These are phyloP conservation scores for Corymbia calophylla DNA, from an alignment of 441 rosid species.

Conservation along the genomic window DNA sequence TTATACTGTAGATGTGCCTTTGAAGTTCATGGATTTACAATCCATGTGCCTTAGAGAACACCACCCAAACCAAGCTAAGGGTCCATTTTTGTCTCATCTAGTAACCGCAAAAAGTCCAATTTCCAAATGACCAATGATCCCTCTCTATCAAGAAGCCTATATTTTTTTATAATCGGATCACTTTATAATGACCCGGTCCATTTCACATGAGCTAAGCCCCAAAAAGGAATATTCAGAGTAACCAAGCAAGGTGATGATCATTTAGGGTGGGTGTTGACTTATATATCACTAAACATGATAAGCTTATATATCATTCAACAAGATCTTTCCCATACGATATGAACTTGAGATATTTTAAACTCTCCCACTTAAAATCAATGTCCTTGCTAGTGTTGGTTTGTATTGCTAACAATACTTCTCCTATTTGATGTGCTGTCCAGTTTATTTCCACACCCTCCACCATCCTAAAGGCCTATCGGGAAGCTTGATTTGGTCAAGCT, in stretches of 20 bases:
- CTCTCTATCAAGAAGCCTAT: neutral
- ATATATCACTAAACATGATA: neutral
- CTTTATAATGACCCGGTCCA: neutral
- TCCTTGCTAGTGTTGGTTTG: accelerated
- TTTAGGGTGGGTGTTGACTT: neutral
- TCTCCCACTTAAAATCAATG: neutral
- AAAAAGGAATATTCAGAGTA: neutral
- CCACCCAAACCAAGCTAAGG: neutral
- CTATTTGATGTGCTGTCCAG: neutral
- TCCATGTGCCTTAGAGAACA: neutral
- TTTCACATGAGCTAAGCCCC: neutral
- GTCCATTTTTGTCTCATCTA: neutral
- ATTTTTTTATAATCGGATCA: neutral
- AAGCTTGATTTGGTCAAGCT: neutral
- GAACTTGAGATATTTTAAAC: neutral
- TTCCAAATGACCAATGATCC: neutral
- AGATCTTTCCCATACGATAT: neutral
- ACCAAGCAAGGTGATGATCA: neutral
- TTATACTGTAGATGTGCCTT: neutral
- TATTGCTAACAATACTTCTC: neutral
- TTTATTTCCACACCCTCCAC: neutral
- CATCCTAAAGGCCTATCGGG: neutral
- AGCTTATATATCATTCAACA: neutral
- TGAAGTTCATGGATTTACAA: neutral
- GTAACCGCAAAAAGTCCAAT: neutral